Percentiles rank a stretch among this genome's conserved stretches.
Conservation (phyloP, 2,329 filamentous ascomycete species). For the Pseudocercospora eumusae region DNA sequence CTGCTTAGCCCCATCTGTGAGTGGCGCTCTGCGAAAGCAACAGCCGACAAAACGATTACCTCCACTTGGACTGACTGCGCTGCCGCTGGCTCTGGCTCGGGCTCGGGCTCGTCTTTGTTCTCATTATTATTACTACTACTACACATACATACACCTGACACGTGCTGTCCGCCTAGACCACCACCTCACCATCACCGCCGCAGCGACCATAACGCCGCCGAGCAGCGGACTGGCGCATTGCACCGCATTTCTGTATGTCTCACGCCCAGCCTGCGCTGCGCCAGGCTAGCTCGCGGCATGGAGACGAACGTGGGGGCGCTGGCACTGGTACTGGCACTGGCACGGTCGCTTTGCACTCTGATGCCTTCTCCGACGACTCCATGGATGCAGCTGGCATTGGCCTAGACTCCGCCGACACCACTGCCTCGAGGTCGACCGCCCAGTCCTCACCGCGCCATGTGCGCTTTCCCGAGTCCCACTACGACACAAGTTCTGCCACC, state of each 20-base stretch:
- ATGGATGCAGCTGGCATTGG: conserved; percentile 26
- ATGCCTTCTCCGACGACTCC: conserved; percentile 31
- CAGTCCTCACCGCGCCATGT: conserved; percentile 41
- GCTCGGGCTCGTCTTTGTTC: conserved; percentile 2
- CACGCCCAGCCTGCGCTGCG: conserved; percentile 27
- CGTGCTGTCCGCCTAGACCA: conserved; percentile 15
- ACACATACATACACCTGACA: conserved; percentile 13
- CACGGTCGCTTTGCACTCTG: conserved; percentile 19
- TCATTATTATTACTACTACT: background rate
- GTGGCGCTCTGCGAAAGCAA: conserved; percentile 10
- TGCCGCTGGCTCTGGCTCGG: background rate
- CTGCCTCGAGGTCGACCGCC: conserved; percentile 19
- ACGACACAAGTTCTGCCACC: conserved; percentile 13
- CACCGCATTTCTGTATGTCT: conserved; percentile 25
- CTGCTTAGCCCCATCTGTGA: background rate
- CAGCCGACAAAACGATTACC: background rate
- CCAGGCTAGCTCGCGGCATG: conserved; percentile 27
- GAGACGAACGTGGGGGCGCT: conserved; percentile 26
- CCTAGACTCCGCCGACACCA: conserved; percentile 22
- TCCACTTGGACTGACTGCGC: background rate
- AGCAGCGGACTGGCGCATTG: conserved; percentile 4
- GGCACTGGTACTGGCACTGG: too few species aligned
- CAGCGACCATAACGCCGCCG: background rate
- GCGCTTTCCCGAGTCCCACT: conserved; percentile 34
- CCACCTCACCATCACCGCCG: background rate